Evolutionary conservation across 2,329 filamentous ascomycete species (phyloP).

Genomic region (Paraphaeosphaeria sporulosa): DNA sequence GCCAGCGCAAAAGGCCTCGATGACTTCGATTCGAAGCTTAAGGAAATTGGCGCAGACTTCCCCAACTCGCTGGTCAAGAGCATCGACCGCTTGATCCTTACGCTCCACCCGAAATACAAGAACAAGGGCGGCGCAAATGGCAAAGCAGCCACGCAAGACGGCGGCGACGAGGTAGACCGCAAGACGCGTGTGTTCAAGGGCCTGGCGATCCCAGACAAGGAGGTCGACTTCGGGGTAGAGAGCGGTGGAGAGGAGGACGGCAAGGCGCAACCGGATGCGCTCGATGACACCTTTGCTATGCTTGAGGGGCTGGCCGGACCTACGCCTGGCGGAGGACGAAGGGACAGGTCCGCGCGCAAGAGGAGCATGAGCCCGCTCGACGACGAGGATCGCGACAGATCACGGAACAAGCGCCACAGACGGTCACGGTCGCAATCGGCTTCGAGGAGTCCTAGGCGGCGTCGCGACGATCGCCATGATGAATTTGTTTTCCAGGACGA

Average conservation of each 20-base stretch:
- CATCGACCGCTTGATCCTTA: constrained; percentile 84
- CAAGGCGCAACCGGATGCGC: constrained; percentile 66
- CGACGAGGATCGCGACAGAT: constrained; percentile 53
- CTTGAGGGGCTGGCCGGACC: constrained; percentile 80
- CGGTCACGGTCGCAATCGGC: constrained; percentile 62
- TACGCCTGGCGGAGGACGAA: constrained; percentile 38
- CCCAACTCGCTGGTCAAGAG: constrained; percentile 88
- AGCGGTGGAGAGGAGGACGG: constrained; percentile 51
- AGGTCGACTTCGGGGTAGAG: constrained; percentile 61
- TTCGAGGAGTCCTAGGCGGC: constrained; percentile 53
- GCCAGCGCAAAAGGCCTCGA: constrained; percentile 72
- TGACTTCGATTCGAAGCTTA: constrained; percentile 79
- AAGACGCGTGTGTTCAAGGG: constrained; percentile 92
- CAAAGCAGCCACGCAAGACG: constrained; percentile 46
- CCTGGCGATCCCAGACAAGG: constrained; percentile 83
- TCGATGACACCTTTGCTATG: constrained; percentile 92
- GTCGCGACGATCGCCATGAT: constrained; percentile 55
- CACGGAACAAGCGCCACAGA: constrained; percentile 51
- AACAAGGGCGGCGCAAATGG: constrained; percentile 50
- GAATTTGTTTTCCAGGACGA: constrained; percentile 67
- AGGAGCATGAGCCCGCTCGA: constrained; percentile 66
- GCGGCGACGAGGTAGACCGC: constrained; percentile 67
- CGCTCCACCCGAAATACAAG: constrained; percentile 92
- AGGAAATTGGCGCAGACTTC: constrained; percentile 81
- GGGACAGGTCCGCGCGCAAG: constrained; percentile 61